Conservation (phyloP, 1,284 basidiomycete genomes). For the Albatrellus sp. region DNA sequence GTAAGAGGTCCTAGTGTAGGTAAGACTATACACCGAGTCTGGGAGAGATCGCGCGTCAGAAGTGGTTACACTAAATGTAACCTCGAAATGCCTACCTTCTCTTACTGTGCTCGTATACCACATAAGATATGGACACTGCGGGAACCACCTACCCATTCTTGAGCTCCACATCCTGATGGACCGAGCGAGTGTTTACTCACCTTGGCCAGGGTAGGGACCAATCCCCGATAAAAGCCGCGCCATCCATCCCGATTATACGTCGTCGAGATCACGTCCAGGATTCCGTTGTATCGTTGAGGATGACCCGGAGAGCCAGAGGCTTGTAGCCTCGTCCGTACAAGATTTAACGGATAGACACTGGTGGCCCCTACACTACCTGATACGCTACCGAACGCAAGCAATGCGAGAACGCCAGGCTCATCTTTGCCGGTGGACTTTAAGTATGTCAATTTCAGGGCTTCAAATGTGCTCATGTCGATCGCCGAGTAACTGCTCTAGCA, state of each 20-base stretch:
- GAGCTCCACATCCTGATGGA: no score
- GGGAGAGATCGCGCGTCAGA: constrained; percentile 8
- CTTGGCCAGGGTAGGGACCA: constrained; percentile 87
- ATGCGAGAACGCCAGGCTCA: constrained; percentile 73
- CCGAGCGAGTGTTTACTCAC: constrained; percentile 20
- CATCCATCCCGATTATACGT: constrained; percentile 85
- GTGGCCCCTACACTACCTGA: constrained; percentile 89
- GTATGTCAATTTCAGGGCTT: constrained; percentile 81
- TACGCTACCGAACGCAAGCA: constrained; percentile 80
- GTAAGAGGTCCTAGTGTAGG: no score
- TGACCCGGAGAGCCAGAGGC: constrained; percentile 92
- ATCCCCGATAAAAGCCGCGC: constrained; percentile 90
- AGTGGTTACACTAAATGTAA: constrained; percentile 1
- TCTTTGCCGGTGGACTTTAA: constrained; percentile 68
- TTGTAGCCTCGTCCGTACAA: constrained; percentile 90
- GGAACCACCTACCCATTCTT: constrained; percentile 61
- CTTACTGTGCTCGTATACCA: constrained; percentile 79
- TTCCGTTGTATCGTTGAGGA: constrained; percentile 80
- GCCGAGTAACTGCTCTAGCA: constrained; percentile 57
- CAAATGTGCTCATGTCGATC: constrained; percentile 93
- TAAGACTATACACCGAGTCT: constrained; percentile 34
- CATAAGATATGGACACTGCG: constrained; percentile 89
- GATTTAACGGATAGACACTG: constrained; percentile 85
- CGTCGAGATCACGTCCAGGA: constrained; percentile 74
- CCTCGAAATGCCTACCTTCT: constrained; percentile 42